Evolutionary conservation across 1,284 basidiomycete species (phyloP).

Genomic region (Ganoderma sp.): DNA sequence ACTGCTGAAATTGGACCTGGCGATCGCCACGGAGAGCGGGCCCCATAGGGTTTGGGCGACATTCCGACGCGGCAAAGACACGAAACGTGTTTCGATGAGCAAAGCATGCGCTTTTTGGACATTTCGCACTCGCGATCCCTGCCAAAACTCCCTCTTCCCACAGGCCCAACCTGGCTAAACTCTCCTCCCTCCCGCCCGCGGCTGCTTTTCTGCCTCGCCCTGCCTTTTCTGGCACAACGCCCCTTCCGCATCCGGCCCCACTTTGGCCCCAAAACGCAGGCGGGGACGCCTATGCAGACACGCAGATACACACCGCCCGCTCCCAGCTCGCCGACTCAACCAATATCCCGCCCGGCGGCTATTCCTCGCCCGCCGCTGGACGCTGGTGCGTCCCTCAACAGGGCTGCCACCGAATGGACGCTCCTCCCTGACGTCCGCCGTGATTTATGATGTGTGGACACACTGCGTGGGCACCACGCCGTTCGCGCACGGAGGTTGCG

Average conservation of each 20-base stretch:
- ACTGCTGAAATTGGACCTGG: slow-evolving; percentile 50
- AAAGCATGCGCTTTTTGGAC: slow-evolving; percentile 42
- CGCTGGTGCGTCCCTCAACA: slow-evolving; percentile 9
- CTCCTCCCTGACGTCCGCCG: slow-evolving; percentile 19
- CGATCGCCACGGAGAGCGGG: slow-evolving; percentile 54
- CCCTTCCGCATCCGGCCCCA: slow-evolving; percentile 20
- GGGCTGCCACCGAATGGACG: slow-evolving; percentile 7
- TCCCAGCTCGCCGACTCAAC: slow-evolving; percentile 31
- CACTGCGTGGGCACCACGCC: slow-evolving; percentile 27
- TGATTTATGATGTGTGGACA: slow-evolving; percentile 31
- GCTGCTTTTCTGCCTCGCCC: slow-evolving; percentile 23
- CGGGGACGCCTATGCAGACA: slow-evolving; percentile 22
- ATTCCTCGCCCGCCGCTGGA: slow-evolving; percentile 25
- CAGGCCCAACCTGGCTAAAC: slow-evolving; percentile 29
- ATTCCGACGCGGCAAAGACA: slow-evolving; percentile 55
- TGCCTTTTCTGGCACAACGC: slow-evolving; percentile 23
- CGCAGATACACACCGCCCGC: slow-evolving; percentile 20
- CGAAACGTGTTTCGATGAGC: slow-evolving; percentile 64
- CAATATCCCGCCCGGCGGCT: slow-evolving; percentile 33
- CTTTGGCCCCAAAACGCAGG: slow-evolving; percentile 14
- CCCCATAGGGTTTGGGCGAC: slow-evolving; percentile 46
- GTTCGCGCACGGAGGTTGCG: slow-evolving; percentile 26
- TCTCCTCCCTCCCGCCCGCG: slow-evolving; percentile 17
- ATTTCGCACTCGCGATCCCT: slow-evolving; percentile 36
- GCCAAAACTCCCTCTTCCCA: slow-evolving; percentile 27